Evolutionary conservation across 352 stramenopile genomes (phyloP).

Genomic region (Phytophthora brassicae): DNA sequence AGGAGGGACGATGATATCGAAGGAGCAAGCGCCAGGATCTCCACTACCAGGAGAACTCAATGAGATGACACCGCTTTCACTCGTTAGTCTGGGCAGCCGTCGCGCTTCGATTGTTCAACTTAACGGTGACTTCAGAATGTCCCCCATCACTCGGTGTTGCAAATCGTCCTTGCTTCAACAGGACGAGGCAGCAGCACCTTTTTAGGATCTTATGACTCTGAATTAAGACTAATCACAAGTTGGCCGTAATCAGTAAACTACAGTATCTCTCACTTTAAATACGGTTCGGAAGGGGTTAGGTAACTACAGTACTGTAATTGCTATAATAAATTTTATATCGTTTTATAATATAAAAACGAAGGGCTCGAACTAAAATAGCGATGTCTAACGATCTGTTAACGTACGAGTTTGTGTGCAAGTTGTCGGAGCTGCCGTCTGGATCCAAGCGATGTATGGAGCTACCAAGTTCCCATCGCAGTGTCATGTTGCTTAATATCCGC

Average conservation of each 20-base stretch:
- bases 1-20: conserved; percentile 3
- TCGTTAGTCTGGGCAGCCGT: conserved; percentile 17
- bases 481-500: conserved; percentile 67
- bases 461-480: conserved; percentile 64
- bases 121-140: conserved; percentile 18
- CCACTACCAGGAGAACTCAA: conserved; percentile 5
- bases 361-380: too few relatives aligned
- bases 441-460: conserved; percentile 58
- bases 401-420: conserved; percentile 72
- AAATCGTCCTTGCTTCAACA: conserved; percentile 6
- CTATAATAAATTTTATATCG: too few relatives aligned
- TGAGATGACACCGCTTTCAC: conserved; percentile 47
- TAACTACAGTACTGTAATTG: too few relatives aligned
- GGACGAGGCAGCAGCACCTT: conserved; percentile 3
- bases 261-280: neutral
- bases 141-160: conserved; percentile 9
- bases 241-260: conserved; percentile 11
- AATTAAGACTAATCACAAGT: conserved; percentile 5
- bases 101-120: conserved; percentile 22
- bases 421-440: conserved; percentile 56
- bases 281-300: too few relatives aligned
- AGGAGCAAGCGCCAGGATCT: conserved; percentile 2
- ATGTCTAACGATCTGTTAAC: conserved; percentile 38
- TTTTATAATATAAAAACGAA: too few relatives aligned
- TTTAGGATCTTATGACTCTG: neutral